Evolutionary conservation across 257 asterid genomes (phyloP).

Genomic region (Solanum peruvianum): DNA sequence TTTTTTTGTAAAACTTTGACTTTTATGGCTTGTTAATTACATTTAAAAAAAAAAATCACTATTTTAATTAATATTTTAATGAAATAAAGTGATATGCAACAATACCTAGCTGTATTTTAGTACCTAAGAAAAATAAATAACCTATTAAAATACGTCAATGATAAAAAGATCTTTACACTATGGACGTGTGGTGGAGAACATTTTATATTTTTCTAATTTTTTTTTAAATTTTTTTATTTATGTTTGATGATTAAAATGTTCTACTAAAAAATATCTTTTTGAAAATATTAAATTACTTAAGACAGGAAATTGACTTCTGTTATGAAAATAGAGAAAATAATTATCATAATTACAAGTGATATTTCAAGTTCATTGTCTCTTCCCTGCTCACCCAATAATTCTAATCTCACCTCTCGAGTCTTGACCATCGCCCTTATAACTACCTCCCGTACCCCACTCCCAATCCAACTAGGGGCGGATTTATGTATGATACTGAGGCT

Average conservation of each 20-base stretch:
- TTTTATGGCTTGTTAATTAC: not conserved
- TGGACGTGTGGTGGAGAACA: not conserved
- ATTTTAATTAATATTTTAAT: no score
- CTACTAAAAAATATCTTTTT: no score
- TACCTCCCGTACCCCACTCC: no score
- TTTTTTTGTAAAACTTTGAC: not conserved
- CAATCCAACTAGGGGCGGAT: no score
- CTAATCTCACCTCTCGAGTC: not conserved
- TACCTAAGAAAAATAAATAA: not conserved
- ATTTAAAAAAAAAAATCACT: not conserved
- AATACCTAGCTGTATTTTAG: not conserved
- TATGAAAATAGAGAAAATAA: not conserved
- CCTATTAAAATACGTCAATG: not conserved
- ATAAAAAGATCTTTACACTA: not conserved
- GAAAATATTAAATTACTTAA: no score
- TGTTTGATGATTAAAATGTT: no score
- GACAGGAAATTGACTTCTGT: not conserved
- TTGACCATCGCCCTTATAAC: not conserved
- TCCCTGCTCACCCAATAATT: not conserved
- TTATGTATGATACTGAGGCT: no score
- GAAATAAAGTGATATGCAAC: not conserved
- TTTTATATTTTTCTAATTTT: no score
- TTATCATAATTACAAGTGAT: not conserved
- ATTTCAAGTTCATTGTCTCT: not conserved
- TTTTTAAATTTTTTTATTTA: no score